Evolutionary conservation across 1,284 basidiomycete species (phyloP).

Genomic region (Trichosporon asahii): DNA sequence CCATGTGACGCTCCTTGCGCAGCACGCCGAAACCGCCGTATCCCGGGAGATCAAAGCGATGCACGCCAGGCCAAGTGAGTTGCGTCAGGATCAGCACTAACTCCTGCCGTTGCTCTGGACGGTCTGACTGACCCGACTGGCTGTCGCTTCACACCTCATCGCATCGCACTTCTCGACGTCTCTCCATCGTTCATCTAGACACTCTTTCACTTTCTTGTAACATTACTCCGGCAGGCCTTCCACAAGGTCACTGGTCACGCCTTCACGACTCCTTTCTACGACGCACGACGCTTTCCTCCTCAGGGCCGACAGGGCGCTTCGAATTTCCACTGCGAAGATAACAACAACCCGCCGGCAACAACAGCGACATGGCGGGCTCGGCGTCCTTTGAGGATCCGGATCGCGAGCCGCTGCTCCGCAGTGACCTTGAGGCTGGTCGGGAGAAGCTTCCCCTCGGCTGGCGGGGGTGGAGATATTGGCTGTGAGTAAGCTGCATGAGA

Average conservation of each 20-base stretch:
- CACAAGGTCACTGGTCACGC: background rate
- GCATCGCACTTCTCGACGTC: background rate
- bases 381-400: background rate
- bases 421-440: background rate
- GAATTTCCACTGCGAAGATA: background rate
- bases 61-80: background rate
- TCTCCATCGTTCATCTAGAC: background rate
- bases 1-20: background rate
- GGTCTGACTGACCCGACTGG: background rate
- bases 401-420: slow-evolving; percentile 10
- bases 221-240: background rate
- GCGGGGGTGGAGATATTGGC: background rate
- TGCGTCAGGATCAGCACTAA: background rate
- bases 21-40: background rate
- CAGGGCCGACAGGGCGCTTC: background rate
- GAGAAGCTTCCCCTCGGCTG: background rate
- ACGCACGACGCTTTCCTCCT: background rate
- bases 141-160: background rate
- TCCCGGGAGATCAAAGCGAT: background rate
- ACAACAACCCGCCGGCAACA: background rate
- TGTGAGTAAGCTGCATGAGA: background rate
- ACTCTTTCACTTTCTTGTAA: background rate
- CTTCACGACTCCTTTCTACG: background rate
- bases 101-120: background rate
- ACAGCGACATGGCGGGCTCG: background rate